Base-by-base conservation (phyloP, 148 eudicot genomes). In the Rhododendron mucronatum region DNA sequence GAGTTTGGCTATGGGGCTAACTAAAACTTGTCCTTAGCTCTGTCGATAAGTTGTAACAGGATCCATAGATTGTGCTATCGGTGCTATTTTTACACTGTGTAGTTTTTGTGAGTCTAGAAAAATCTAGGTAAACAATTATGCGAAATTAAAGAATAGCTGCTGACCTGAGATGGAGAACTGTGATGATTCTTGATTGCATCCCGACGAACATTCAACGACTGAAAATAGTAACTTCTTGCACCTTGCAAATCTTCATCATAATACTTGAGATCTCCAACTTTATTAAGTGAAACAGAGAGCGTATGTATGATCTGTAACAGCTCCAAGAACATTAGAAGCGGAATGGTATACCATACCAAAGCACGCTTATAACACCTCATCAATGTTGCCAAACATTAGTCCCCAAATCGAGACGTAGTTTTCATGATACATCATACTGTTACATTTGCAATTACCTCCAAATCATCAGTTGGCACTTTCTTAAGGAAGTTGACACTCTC, bases 221-320 rank as follows among this genome's bases (percentile, higher is more conserved):
- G 93, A 83, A 87, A 86, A 91, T 97, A 97, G 88, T 91, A 90
- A 44, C 92, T 90, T 89, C 95, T 92, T 41, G 98, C 91, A 84
- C 94, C 96, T 92, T 93, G 89, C 84, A 97, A 89, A 87, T 97
- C 95, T 71, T 93, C 98, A 50, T 87, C 99, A 87, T 97, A 95
- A 85, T 95, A 97, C 89, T 95, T 95, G 50, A 97, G 91, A 86
- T 97, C 99, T 89, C 99, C 99, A 78, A 97, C 93, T 90, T 97
- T 97, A 88, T 97, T 97, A 47, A 95, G 92, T 47, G 99, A 97
- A 79, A 97, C 98, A 69, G 98, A 97, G 39, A 97, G 96, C 9
- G 99, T 95, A 88, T 97, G 98, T 83, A 90, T 89, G 81, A 97
- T 91, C 99, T 97, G 99, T 89, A 92, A 84, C 86, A 80, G 82